A percentile compares a stretch with the other conserved stretches of the same genome.
phyloP scores from a whole-genome alignment of 2,329 filamentous ascomycete species.

The Pseudogymnoascus pannorum region DNA sequence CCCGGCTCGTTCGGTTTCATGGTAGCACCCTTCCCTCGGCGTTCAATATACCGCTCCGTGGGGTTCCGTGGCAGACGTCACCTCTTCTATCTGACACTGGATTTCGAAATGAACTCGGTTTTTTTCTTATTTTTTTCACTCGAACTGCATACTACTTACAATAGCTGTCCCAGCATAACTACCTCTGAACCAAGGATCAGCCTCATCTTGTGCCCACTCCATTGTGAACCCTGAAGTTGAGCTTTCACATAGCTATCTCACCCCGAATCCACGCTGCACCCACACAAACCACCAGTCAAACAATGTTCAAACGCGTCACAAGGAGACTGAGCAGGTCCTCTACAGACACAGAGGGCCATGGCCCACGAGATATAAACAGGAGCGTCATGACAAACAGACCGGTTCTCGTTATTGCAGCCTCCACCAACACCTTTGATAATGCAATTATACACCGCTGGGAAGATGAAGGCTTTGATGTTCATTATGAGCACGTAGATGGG shows the following conservation, averaged over 20 bases:
- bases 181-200: background rate
- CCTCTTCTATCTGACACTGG: background rate
- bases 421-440: constrained; percentile 48
- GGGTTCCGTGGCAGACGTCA: background rate
- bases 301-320: background rate
- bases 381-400: background rate
- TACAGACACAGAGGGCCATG: background rate
- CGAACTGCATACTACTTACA: background rate
- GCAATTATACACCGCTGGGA: constrained; percentile 47
- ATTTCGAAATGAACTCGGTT: background rate
- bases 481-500: constrained; percentile 33
- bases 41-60: background rate
- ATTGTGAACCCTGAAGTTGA: background rate
- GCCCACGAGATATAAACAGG: background rate
- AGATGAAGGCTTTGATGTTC: constrained; percentile 52
- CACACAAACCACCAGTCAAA: background rate
- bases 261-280: background rate
- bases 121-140: too few species aligned
- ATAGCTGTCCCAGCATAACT: background rate
- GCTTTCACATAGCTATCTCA: background rate
- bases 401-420: constrained; percentile 41
- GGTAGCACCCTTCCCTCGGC: background rate
- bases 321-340: background rate
- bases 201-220: background rate
- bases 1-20: background rate